Evolutionary conservation across 192 early-diverging fungal genomes (phyloP), one percentile per base, ranked within the genome.

Genomic region (Borealophlyctis nickersoniae): DNA sequence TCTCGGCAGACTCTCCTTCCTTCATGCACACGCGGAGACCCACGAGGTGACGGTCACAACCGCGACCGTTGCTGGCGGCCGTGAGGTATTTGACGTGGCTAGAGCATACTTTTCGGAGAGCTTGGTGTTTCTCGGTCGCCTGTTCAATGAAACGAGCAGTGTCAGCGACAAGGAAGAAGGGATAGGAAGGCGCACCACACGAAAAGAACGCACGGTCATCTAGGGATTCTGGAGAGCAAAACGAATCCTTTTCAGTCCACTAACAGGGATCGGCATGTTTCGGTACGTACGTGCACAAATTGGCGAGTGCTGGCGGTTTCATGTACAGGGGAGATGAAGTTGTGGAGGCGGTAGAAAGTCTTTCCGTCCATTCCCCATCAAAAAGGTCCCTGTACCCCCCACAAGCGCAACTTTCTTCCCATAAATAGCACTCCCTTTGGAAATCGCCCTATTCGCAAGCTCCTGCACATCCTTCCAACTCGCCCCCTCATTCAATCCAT

Each of bases 251-350:
- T 81, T 3, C 81, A 81, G 23, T 89, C 92, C 0, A 71, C 51
- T n/a, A 86, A 89, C 19, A 91, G 73, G 9, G 91, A 87, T 22
- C 94, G 81, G 51, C 86, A 88, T 0, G 92, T 93, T 63, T 94
- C 94, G 0, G 94, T 96, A 23, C 94, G 81, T 22, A 92, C 94
- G 57, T 87, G 87, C 50, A 85, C 60, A 72, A 83, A 96, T 58
- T 87, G 73, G 24, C 94, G 81, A 2, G 91, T 94, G 45, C 83
- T 83, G 4, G 86, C 89, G 16, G 94, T 90, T 71, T 96, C 94
- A 66, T 96, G 94, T 2, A 89, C 89, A 1, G 90, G 73, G 5
- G 86, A 81, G 52, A 81, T 70, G 16, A 70, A 61, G 13, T 77
- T 69, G 56, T 92, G 88, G 19, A 89, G 57, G 61, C 88, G 86